Evolutionary conservation across 805 yeast genomes (phyloP), one percentile per base, ranked within the genome.

Genomic region (Candida golubevii): DNA sequence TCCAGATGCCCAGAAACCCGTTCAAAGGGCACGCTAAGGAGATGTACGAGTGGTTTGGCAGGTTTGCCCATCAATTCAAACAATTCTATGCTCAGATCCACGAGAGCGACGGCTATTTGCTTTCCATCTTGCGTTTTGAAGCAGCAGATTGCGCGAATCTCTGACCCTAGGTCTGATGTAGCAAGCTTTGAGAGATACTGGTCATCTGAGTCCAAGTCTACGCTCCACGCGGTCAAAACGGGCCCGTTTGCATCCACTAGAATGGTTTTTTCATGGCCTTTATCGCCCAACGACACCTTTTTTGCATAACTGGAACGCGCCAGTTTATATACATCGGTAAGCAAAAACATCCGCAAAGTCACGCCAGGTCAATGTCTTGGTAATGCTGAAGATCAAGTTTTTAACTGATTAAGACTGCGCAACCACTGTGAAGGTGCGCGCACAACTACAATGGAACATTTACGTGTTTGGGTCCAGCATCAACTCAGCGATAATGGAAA

Each of bases 221-320:
- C n/a, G 32, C n/a, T 29, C 41, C 41, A 37, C 8, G 37, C 36
- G 6, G 13, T 15, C 14, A 42, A 27, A 11, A 14, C n/a, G 11
- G 36, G 7, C 8, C 41, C 45, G 9, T 29, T 34, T 4, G 45
- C 41, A 23, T 42, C 35, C 35, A 38, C 35, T 11, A 42, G 38
- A 8, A 27, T 14, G 23, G 30, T 18, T 23, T 26, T 6, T 12
- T 29, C n/a, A 6, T 29, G 32, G n/a, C 6, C 36, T 2, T 10
- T 18, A 13, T 30, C 7, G 13, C 12, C 30, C 26, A 13, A 26
- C 4, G 11, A 4, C n/a, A 30, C 15, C 31, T 42, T 42, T n/a
- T 33, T 7, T 3, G 45, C 45, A 26, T 33, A 23, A 11, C 29
- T 27, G 6, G 41, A 34, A 26, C 18, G 34, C 4, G 41, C 27